These are phyloP conservation scores for Globisporangium echinulatum DNA, from an alignment of 352 stramenopile genomes.

Conservation along the genomic window DNA sequence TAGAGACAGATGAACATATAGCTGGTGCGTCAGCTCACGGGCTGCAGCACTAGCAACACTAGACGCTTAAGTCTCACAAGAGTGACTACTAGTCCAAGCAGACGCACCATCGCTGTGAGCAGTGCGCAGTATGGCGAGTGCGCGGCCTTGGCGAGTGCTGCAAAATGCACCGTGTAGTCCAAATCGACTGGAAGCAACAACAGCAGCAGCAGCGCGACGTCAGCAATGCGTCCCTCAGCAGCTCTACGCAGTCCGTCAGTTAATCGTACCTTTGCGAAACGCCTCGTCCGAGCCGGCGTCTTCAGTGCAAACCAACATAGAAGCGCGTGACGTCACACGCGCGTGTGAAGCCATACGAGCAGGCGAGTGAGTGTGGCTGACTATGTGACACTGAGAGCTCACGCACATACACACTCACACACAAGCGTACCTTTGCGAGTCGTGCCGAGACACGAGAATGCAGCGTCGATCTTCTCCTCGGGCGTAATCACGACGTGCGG, in stretches of 20 bases:
- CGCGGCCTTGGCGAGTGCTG: slow-evolving; percentile 35
- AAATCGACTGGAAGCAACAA: slow-evolving; percentile 72
- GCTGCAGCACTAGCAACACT: too few species aligned
- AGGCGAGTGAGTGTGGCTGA: too few species aligned
- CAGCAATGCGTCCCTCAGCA: background rate
- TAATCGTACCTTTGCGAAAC: slow-evolving; percentile 51
- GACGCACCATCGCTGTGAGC: slow-evolving; percentile 45
- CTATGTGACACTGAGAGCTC: slow-evolving; percentile 60
- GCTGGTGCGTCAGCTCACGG: background rate
- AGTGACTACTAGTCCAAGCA: background rate
- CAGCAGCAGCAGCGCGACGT: slow-evolving; percentile 1
- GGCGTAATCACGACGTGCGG: slow-evolving; percentile 16
- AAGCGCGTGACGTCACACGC: too few species aligned
- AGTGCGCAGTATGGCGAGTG: slow-evolving; percentile 58
- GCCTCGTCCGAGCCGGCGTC: too few species aligned
- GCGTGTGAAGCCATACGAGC: too few species aligned
- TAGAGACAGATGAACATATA: background rate
- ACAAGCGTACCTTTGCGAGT: slow-evolving; percentile 43
- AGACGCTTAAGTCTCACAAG: background rate
- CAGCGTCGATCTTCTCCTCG: slow-evolving; percentile 43
- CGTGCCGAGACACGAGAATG: slow-evolving; percentile 70
- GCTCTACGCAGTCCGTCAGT: background rate
- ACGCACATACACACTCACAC: slow-evolving; percentile 12
- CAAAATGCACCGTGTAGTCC: slow-evolving; percentile 57
- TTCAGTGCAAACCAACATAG: too few species aligned